phyloP scores from a whole-genome alignment of 495 filamentous ascomycete genomes.

The Staphylotrichum tortipilum region DNA sequence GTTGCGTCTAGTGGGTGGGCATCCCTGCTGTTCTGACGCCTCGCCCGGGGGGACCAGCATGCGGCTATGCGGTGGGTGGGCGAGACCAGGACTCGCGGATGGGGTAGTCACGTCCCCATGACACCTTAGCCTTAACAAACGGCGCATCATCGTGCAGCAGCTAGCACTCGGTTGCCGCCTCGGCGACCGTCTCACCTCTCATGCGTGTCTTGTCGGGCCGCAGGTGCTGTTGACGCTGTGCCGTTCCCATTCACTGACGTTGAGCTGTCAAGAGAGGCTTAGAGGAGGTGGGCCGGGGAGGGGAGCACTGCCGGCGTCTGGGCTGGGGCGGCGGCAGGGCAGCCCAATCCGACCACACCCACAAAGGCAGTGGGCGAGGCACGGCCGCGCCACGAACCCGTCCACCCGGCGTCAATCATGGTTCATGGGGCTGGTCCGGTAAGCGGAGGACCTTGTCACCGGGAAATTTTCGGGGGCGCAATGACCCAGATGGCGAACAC shows the following conservation, averaged over 20 bases:
- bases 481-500: conserved; percentile 10
- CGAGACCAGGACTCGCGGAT: neutral
- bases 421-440: neutral
- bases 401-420: neutral
- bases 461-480: conserved; percentile 2
- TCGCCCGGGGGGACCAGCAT: too few species aligned
- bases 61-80: neutral
- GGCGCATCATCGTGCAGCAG: neutral
- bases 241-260: neutral
- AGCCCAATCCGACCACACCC: too few species aligned
- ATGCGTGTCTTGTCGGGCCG: neutral
- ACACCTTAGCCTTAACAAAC: neutral
- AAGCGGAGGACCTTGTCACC: neutral
- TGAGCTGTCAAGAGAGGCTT: too few species aligned
- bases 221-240: neutral
- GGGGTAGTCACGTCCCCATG: neutral
- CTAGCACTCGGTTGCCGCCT: neutral
- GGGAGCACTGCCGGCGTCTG: too few species aligned
- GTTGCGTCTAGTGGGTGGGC: too few species aligned
- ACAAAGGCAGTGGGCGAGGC: neutral
- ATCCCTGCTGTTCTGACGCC: too few species aligned
- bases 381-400: neutral
- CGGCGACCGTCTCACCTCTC: neutral
- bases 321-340: too few species aligned
- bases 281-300: too few species aligned